These are phyloP conservation scores for Aureobasidium sp. DNA, from an alignment of 2,329 filamentous ascomycete species.

Conservation along the genomic window DNA sequence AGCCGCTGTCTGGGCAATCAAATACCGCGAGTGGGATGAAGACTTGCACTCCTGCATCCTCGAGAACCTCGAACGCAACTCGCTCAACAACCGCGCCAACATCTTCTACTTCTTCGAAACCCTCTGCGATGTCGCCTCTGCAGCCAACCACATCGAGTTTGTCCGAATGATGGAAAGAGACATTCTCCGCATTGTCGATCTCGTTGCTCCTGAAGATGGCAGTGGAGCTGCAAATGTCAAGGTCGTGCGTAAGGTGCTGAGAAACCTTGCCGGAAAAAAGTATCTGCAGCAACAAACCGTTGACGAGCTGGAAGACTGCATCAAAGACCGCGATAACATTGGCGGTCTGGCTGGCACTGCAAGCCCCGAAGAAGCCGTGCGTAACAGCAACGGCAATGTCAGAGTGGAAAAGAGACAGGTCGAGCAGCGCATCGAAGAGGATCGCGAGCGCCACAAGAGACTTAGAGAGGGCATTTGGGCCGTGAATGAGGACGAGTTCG, in stretches of 20 bases:
- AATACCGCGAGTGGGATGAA: slow-evolving; percentile 90
- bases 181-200: slow-evolving; percentile 83
- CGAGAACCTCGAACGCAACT: slow-evolving; percentile 88
- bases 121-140: slow-evolving; percentile 77
- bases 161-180: slow-evolving; percentile 93
- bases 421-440: slow-evolving; percentile 94
- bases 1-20: slow-evolving; percentile 89
- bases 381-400: slow-evolving; percentile 23
- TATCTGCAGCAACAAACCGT: slow-evolving; percentile 72
- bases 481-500: slow-evolving; percentile 64
- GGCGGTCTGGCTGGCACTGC: slow-evolving; percentile 21
- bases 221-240: slow-evolving; percentile 90
- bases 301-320: slow-evolving; percentile 70
- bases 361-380: neutral
- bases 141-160: slow-evolving; percentile 71
- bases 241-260: slow-evolving; percentile 62
- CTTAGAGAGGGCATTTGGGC: slow-evolving; percentile 91
- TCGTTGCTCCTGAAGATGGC: slow-evolving; percentile 79
- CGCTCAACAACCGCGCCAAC: slow-evolving; percentile 95
- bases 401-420: slow-evolving; percentile 78
- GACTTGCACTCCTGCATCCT: slow-evolving; percentile 96
- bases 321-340: slow-evolving; percentile 63
- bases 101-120: slow-evolving; percentile 99
- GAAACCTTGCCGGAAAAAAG: slow-evolving; percentile 51
- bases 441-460: slow-evolving; percentile 88